phyloP scores from a whole-genome alignment of 2,329 filamentous ascomycete species.

The Colletotrichum orbiculare region DNA sequence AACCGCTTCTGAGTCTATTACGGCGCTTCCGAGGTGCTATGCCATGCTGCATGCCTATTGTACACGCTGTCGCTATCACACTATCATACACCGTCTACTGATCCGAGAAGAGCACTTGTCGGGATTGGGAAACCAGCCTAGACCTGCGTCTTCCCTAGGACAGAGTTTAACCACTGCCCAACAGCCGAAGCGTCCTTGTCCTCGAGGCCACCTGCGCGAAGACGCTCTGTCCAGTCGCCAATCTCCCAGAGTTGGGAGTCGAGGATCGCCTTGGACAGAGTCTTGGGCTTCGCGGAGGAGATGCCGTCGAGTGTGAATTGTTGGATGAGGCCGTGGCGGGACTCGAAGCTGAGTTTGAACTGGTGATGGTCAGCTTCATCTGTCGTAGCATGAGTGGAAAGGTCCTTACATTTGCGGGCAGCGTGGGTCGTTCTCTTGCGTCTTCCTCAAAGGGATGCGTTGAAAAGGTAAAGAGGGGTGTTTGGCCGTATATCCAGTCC shows the following conservation, averaged over 20 bases:
- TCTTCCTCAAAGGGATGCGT: slow-evolving; percentile 69
- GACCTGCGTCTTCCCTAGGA: slow-evolving; percentile 7
- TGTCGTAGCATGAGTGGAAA: background rate
- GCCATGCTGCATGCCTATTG: background rate
- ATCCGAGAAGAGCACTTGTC: no score
- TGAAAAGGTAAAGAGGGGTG: slow-evolving; percentile 82
- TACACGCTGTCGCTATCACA: background rate
- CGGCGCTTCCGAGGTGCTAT: no score
- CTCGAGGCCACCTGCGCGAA: slow-evolving; percentile 18
- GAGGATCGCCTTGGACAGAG: slow-evolving; percentile 17
- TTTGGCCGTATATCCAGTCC: slow-evolving; percentile 87
- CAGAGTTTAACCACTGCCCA: slow-evolving; percentile 32
- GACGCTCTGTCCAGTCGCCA: slow-evolving; percentile 29
- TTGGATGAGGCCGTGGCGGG: slow-evolving; percentile 51
- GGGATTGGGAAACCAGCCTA: background rate
- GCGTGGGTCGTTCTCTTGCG: slow-evolving; percentile 62
- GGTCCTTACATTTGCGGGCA: slow-evolving; percentile 58
- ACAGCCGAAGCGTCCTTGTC: slow-evolving; percentile 17
- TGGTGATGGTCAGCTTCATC: background rate
- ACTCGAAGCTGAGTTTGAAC: slow-evolving; percentile 48
- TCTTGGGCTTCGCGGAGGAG: background rate
- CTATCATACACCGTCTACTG: no score
- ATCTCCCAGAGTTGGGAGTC: slow-evolving; percentile 34
- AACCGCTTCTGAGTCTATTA: no score
- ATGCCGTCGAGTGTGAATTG: slow-evolving; percentile 42